These are phyloP conservation scores for Plasmodium gaboni DNA, from an alignment of 169 alveolate species.

Conservation along the genomic window DNA sequence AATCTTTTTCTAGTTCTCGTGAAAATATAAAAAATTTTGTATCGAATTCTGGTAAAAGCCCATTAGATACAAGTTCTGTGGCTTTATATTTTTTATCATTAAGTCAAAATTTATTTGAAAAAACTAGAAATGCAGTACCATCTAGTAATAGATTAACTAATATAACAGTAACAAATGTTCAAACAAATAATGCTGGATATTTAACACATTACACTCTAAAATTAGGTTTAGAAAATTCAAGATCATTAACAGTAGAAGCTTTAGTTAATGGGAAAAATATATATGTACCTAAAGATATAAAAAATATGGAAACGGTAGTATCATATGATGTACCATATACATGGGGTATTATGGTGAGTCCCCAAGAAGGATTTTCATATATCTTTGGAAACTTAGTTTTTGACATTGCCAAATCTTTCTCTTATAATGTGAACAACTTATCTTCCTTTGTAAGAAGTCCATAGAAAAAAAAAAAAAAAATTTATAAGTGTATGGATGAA, in stretches of 20 bases:
- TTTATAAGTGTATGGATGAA: not conserved
- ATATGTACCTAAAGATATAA: constrained; percentile 12
- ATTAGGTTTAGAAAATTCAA: constrained; percentile 26
- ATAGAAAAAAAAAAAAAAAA: not conserved
- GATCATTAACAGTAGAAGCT: not conserved
- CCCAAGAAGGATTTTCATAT: constrained; percentile 11
- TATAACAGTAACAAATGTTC: constrained; percentile 26
- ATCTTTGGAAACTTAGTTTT: constrained; percentile 19
- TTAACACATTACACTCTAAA: constrained; percentile 21
- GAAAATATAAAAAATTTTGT: constrained; percentile 26
- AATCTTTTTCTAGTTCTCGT: constrained; percentile 19
- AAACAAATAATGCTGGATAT: constrained; percentile 11
- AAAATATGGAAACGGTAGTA: not conserved
- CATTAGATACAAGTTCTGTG: constrained; percentile 20
- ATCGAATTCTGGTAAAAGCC: constrained; percentile 13
- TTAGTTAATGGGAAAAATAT: constrained; percentile 41
- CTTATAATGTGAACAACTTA: constrained; percentile 33
- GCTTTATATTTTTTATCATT: constrained; percentile 34
- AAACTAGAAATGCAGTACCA: not conserved
- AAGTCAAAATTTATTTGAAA: constrained; percentile 22
- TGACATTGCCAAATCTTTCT: not conserved
- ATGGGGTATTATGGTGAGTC: constrained; percentile 10
- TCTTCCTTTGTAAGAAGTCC: constrained; percentile 8
- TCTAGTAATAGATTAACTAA: constrained; percentile 7
- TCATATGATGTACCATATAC: constrained; percentile 15